Evolutionary conservation across 2,329 filamentous ascomycete species (phyloP).

Genomic region (Acephala macrosclerotiorum): DNA sequence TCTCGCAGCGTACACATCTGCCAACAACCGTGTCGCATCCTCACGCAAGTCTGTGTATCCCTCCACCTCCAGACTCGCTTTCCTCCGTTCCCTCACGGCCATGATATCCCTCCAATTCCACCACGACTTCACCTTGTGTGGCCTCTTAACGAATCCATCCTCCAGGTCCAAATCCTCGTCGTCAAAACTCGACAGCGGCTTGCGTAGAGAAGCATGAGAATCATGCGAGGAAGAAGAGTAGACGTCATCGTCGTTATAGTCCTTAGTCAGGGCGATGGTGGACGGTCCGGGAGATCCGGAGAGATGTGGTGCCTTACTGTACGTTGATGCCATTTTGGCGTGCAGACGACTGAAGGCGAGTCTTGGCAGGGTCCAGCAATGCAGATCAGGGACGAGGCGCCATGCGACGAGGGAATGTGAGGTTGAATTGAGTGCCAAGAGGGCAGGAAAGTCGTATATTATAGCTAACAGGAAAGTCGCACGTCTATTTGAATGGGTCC

Average conservation of each 20-base stretch:
- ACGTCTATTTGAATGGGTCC: background rate
- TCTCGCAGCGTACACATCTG: background rate
- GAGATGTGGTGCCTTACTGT: background rate
- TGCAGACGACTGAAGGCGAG: background rate
- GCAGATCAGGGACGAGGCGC: constrained; percentile 10
- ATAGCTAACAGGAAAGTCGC: background rate
- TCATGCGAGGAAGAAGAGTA: constrained; percentile 6
- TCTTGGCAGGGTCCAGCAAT: constrained; percentile 26
- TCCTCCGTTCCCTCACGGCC: constrained; percentile 22
- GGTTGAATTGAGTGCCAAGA: background rate
- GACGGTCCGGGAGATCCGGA: constrained; percentile 12
- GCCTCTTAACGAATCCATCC: constrained; percentile 18
- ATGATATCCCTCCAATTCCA: constrained; percentile 21
- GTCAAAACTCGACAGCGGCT: constrained; percentile 20
- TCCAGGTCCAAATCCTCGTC: constrained; percentile 22
- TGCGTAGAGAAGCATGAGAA: constrained; percentile 5
- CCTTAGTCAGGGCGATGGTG: constrained; percentile 15
- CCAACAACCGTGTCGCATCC: constrained; percentile 22
- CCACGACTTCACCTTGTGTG: constrained; percentile 9
- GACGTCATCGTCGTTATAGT: constrained; percentile 18
- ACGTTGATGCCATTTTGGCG: constrained; percentile 17
- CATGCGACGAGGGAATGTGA: background rate
- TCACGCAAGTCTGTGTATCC: constrained; percentile 6
- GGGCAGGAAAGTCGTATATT: background rate
- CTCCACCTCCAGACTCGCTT: constrained; percentile 19